Percentiles rank a stretch among this genome's conserved stretches.
Conservation (phyloP, 2,329 filamentous ascomycete genomes). For the Penicillium sp. region DNA sequence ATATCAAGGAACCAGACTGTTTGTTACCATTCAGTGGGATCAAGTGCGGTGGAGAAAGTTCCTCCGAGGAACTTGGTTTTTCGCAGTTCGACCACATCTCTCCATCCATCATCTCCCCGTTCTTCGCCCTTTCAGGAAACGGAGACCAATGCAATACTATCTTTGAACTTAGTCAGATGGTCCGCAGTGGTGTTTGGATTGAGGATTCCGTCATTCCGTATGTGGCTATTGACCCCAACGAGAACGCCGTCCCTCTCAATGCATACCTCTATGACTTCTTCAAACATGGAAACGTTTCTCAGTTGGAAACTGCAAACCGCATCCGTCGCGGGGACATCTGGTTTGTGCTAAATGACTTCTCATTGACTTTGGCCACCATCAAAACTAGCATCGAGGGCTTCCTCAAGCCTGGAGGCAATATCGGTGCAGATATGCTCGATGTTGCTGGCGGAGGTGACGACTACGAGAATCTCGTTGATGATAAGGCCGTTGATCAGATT, state of each 20-base stretch:
- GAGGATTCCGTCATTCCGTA: slow-evolving; percentile 66
- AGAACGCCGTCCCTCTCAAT: slow-evolving; percentile 39
- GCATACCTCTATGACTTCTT: slow-evolving; percentile 61
- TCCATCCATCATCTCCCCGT: slow-evolving; percentile 40
- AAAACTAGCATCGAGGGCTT: slow-evolving; percentile 28
- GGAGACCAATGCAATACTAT: slow-evolving; percentile 57
- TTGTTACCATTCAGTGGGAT: slow-evolving; percentile 51
- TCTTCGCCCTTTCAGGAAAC: slow-evolving; percentile 62
- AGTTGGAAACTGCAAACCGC: slow-evolving; percentile 56
- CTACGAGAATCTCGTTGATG: slow-evolving; percentile 18
- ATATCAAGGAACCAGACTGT: slow-evolving; percentile 49
- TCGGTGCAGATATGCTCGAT: slow-evolving; percentile 18
- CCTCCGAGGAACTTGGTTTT: neutral
- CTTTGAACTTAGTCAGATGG: slow-evolving; percentile 57
- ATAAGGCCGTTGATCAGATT: slow-evolving; percentile 2
- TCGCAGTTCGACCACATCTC: neutral
- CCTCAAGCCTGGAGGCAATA: slow-evolving; percentile 17
- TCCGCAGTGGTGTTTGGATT: slow-evolving; percentile 61
- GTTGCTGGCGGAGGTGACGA: slow-evolving; percentile 25
- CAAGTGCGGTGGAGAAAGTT: slow-evolving; percentile 15
- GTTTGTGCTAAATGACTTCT: slow-evolving; percentile 63
- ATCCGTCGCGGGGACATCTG: slow-evolving; percentile 61
- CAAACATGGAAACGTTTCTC: slow-evolving; percentile 58
- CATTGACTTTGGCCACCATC: slow-evolving; percentile 39
- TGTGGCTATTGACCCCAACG: slow-evolving; percentile 53